phyloP scores from a whole-genome alignment of 2,329 filamentous ascomycete species.

The Cercospora beticola region DNA sequence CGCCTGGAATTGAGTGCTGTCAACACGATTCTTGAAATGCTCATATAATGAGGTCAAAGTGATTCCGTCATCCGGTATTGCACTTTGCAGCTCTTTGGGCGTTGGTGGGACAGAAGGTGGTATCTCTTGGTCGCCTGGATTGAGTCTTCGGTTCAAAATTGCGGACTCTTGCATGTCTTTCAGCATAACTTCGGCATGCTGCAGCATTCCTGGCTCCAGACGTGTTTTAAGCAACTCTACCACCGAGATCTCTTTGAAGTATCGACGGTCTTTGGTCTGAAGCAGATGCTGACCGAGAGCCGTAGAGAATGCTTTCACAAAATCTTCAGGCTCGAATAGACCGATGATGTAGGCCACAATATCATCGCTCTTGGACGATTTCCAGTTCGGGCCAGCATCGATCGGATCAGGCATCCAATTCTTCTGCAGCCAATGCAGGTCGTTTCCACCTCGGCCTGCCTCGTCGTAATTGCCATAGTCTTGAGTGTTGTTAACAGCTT shows the following conservation, averaged over 20 bases:
- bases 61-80: slow-evolving; percentile 40
- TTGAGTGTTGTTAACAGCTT: slow-evolving; percentile 61
- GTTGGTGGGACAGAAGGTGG: slow-evolving; percentile 27
- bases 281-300: slow-evolving; percentile 82
- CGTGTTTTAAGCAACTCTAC: slow-evolving; percentile 83
- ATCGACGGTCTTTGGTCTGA: slow-evolving; percentile 60
- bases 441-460: slow-evolving; percentile 57
- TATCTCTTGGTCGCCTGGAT: slow-evolving; percentile 26
- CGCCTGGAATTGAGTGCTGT: slow-evolving; percentile 29
- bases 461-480: slow-evolving; percentile 50
- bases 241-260: slow-evolving; percentile 78
- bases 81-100: slow-evolving; percentile 36
- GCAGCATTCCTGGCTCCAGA: slow-evolving; percentile 80
- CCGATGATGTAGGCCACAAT: slow-evolving; percentile 88
- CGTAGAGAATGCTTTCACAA: slow-evolving; percentile 89
- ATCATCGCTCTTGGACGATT: slow-evolving; percentile 82
- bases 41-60: slow-evolving; percentile 35
- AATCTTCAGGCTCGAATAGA: slow-evolving; percentile 86
- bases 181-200: slow-evolving; percentile 96
- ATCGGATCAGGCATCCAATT: slow-evolving; percentile 89
- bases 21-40: slow-evolving; percentile 33
- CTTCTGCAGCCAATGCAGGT: slow-evolving; percentile 77
- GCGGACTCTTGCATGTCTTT: slow-evolving; percentile 83
- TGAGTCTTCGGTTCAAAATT: slow-evolving; percentile 54
- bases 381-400: slow-evolving; percentile 87